phyloP scores from a whole-genome alignment of 2,329 filamentous ascomycete genomes.

The Trichoderma polysporum region DNA sequence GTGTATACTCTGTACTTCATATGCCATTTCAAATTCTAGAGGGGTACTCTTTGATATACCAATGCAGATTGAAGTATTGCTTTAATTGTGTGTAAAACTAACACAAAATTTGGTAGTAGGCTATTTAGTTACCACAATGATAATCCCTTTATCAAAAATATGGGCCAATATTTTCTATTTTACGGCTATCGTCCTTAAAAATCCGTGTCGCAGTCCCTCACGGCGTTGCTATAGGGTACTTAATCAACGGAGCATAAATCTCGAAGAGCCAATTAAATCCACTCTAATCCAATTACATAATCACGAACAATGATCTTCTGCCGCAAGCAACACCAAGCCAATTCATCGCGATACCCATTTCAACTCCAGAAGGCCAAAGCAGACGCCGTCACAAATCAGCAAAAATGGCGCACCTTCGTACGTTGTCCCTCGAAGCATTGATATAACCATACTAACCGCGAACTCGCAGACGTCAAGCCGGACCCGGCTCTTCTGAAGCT shows the following conservation, averaged over 20 bases:
- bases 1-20: background rate
- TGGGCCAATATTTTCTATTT: background rate
- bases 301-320: slow-evolving; percentile 18
- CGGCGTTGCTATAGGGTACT: slow-evolving; percentile 2
- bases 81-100: background rate
- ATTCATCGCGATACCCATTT: slow-evolving; percentile 26
- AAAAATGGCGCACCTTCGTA: slow-evolving; percentile 44
- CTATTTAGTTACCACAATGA: background rate
- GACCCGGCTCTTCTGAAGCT: slow-evolving; percentile 44
- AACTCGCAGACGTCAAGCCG: slow-evolving; percentile 40
- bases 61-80: background rate
- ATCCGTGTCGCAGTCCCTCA: background rate
- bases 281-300: slow-evolving; percentile 22
- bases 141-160: background rate
- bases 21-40: background rate
- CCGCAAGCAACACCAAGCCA: slow-evolving; percentile 28
- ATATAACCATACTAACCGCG: slow-evolving; percentile 29
- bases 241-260: background rate
- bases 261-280: background rate
- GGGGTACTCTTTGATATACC: background rate
- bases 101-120: background rate
- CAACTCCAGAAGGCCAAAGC: slow-evolving; percentile 8
- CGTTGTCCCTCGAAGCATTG: slow-evolving; percentile 10
- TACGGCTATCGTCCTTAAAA: background rate
- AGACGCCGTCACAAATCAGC: slow-evolving; percentile 29